A percentile compares a stretch with the other conserved stretches of the same genome.
phyloP scores from a whole-genome alignment of 139 green algal genomes.

The Eudorina sp. region DNA sequence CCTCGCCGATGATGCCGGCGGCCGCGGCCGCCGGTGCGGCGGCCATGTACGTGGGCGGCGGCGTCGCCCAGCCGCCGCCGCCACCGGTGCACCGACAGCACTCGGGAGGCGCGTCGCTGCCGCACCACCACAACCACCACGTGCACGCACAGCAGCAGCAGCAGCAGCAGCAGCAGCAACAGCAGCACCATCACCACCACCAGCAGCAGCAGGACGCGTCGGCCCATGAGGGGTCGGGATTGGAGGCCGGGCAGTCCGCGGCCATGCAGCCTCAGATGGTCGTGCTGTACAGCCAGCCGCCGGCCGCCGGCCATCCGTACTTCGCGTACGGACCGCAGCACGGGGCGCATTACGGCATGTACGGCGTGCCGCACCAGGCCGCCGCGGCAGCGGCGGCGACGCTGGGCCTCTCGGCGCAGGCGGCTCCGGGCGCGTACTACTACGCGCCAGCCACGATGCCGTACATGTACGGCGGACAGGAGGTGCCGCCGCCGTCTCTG shows the following conservation, averaged over 20 bases:
- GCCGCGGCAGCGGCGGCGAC: background rate
- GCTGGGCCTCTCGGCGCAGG: background rate
- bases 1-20: background rate
- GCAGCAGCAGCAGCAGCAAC: conserved; percentile 14
- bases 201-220: too few relatives aligned
- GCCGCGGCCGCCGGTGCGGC: background rate
- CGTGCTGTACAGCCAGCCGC: background rate
- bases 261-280: background rate
- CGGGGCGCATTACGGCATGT: background rate
- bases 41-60: background rate
- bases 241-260: too few relatives aligned
- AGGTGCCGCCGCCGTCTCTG: background rate
- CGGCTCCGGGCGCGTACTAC: background rate
- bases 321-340: background rate
- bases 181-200: too few relatives aligned
- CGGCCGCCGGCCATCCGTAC: background rate
- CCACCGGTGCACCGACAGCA: background rate
- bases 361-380: background rate
- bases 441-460: background rate
- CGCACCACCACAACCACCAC: conserved; percentile 1
- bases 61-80: background rate
- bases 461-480: conserved; percentile 18
- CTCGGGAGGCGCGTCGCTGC: background rate
- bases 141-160: background rate
- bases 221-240: too few relatives aligned